Evolutionary conservation across 192 early-diverging fungal genomes (phyloP).

Genomic region (Entomortierella beljakovae): DNA sequence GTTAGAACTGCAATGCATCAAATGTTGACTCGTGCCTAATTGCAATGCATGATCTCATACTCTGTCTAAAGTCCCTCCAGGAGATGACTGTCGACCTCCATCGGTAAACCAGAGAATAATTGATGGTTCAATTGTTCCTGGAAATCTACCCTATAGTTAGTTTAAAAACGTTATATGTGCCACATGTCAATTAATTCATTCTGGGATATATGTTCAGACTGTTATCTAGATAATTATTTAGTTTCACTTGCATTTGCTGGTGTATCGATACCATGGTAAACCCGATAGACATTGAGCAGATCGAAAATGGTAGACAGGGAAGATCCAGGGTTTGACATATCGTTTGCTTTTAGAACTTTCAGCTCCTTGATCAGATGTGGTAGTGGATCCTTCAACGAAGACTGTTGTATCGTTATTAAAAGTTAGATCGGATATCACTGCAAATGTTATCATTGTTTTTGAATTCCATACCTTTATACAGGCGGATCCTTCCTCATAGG

Average conservation of each 20-base stretch:
- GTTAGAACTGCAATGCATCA: no score
- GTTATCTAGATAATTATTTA: not conserved
- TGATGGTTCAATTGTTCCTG: conserved; percentile 70
- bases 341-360: conserved; percentile 68
- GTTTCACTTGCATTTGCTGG: conserved; percentile 70
- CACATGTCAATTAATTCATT: not conserved
- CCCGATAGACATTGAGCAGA: conserved; percentile 73
- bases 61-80: conserved; percentile 55
- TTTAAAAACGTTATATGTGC: not conserved
- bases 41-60: conserved; percentile 11
- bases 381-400: conserved; percentile 62
- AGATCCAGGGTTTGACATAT: conserved; percentile 75
- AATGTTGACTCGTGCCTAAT: no score
- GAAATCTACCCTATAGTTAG: conserved; percentile 69
- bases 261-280: conserved; percentile 72
- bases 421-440: not conserved
- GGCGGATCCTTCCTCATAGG: conserved; percentile 65
- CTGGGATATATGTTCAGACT: not conserved
- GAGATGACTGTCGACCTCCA: conserved; percentile 67
- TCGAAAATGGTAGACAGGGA: conserved; percentile 77
- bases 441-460: not conserved
- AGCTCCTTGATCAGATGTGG: conserved; percentile 69
- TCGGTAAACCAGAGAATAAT: conserved; percentile 88
- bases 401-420: conserved; percentile 8
- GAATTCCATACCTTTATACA: conserved; percentile 63